Percentiles rank a stretch among this genome's conserved stretches.
phyloP scores from a whole-genome alignment of 1,284 basidiomycete genomes.

The Abortiporus biennis region DNA sequence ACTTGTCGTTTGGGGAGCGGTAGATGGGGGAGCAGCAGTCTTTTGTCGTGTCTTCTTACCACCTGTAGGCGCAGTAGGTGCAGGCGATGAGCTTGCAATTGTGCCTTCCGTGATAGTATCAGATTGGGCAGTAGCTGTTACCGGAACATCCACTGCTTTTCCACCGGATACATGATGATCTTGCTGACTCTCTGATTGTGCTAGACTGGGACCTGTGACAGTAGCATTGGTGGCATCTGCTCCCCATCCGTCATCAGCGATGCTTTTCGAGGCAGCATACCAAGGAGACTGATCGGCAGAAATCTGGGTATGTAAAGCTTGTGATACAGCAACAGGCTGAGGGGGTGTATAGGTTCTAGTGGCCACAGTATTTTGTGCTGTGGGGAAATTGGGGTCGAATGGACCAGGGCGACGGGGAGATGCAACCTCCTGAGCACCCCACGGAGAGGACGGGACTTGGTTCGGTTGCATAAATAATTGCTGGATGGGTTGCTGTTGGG shows the following conservation, averaged over 20 bases:
- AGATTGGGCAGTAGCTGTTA: conserved; percentile 10
- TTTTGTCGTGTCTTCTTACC: conserved; percentile 3
- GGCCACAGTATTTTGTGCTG: conserved; percentile 15
- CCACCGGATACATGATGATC: conserved; percentile 14
- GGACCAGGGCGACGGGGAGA: conserved; percentile 32
- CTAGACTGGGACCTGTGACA: conserved; percentile 50
- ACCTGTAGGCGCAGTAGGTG: not conserved
- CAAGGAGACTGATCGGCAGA: conserved; percentile 45
- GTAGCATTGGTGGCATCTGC: conserved; percentile 34
- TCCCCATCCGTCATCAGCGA: conserved; percentile 41
- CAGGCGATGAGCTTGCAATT: conserved; percentile 5
- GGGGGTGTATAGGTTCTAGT: conserved; percentile 19
- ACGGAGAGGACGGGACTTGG: conserved; percentile 25
- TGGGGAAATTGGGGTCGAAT: conserved; percentile 31
- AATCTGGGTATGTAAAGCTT: conserved; percentile 13
- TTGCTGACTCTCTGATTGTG: conserved; percentile 50
- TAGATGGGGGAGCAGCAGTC: conserved; percentile 6
- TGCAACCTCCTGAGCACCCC: conserved; percentile 24
- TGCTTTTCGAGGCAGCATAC: conserved; percentile 39
- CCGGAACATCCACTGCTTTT: not conserved
- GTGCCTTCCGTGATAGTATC: conserved; percentile 11
- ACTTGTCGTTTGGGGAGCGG: conserved; percentile 15
- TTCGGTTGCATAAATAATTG: not conserved
- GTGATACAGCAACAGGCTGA: conserved; percentile 18
- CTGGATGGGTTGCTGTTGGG: not conserved